A percentile compares a stretch with the other conserved stretches of the same genome.
Conservation (phyloP, 148 eudicot species). For the Oxyria digyna region DNA sequence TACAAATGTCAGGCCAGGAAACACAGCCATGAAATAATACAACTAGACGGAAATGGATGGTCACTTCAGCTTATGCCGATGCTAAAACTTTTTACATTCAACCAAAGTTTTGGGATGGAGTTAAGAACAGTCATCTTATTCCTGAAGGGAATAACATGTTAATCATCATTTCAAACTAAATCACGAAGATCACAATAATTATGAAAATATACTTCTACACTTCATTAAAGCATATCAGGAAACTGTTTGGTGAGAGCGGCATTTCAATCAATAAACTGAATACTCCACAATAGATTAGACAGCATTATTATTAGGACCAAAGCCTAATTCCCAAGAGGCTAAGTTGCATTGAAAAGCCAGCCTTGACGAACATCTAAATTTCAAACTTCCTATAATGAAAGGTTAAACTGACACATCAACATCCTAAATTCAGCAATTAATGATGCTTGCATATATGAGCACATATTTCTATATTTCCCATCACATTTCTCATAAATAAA, state of each 20-base stretch:
- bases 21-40: neutral
- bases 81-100: no score
- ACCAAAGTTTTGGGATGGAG: neutral
- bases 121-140: neutral
- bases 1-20: neutral
- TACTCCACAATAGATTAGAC: neutral
- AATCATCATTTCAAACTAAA: neutral
- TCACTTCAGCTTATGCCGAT: no score
- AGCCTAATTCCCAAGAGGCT: no score
- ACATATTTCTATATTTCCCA: neutral
- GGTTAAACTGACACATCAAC: no score
- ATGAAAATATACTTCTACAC: neutral
- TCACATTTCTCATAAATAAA: neutral
- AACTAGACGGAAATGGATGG: neutral
- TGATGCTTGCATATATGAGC: neutral
- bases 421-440: no score
- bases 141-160: neutral
- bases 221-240: neutral
- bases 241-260: neutral
- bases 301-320: no score
- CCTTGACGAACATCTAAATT: neutral
- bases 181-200: neutral
- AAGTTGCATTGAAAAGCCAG: neutral
- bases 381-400: neutral
- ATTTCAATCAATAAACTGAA: neutral